Base-by-base conservation (phyloP, 75 land plant species). In the Picea sitchensis region DNA sequence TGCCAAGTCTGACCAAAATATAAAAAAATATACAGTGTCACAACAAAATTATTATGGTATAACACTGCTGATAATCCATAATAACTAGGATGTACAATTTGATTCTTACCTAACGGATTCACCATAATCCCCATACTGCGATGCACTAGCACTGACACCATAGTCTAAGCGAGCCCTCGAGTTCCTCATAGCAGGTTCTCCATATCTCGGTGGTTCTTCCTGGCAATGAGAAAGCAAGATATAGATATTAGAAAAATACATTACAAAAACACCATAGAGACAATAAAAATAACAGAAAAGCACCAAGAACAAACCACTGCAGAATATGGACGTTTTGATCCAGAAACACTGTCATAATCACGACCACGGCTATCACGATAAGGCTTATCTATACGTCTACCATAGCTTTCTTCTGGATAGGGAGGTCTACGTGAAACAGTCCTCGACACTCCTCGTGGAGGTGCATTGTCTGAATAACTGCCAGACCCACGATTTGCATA, bases 91-190 rank as follows among this genome's bases (percentile, higher is more conserved):
- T 41, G 44, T 41, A 4, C 44, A 5, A 41, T 4, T 41, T 41
- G 5, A 41, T 41, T 41, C 44, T 41, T 5, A 41, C 44, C 44
- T 41, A 41, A 5, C 20, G 38, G 38, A 89, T 84, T 87, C 87
- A 54, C 84, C 88, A 79, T 81, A 77, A 78, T 88, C 94, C 12
- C 82, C 87, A 87, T 89, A 91, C 51, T 83, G 89, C 59, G 88
- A 79, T 76, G 81, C 61, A 59, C 86, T 38, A 5, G 77, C 81
- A 83, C 83, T 73, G 23, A 80, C 47, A n/a, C 87, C 94, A 86
- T 92, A 92, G 60, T 87, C 94, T 38, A 88, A 62, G 30, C 91
- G 89, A 63, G 92, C 85, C 77, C 90, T 86, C 30, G 94, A 86
- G 0, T 88, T 92, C 30, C 90, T 89, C 21, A 83, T 67, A 64